Evolutionary conservation across 768 basidiomycete species (phyloP), one percentile per base, ranked within the genome.

Genomic region (Floccularia luteovirens): DNA sequence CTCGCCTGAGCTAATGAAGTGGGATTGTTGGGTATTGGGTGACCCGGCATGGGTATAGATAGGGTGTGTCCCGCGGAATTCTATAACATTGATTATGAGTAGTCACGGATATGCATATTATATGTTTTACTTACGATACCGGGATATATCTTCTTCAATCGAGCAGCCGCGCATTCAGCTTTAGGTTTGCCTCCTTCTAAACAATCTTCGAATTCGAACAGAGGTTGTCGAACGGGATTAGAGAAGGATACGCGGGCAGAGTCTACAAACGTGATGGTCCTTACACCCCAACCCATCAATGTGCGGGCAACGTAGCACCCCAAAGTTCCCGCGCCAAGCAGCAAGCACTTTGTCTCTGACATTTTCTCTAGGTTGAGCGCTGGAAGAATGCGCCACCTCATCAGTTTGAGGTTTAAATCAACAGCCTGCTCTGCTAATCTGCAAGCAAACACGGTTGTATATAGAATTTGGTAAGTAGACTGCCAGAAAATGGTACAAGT

Each of bases 301-400:
- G 82, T 82, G 21, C 94, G 69, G 1, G 92, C 80, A 22, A 98
- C 94, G 53, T 98, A 98, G 57, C 96, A 99, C 0, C 96, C 94
- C 7, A 99, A 69, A 0, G 96, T 99, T 1, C 96, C 96, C 0
- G 94, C 93, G 2, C 96, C 96, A 1, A 99, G 77, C 0, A 98
- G 66, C 0, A 99, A 64, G 56, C 90, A 94, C 43, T 65, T 74
- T 2, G 92, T 90, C 0, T 59, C 54, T 1, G 89, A 79, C 16
- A 99, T 75, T 61, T 82, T 89, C 39, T 96, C 93, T 10, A 98
- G 72, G 47, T 98, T 76, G 36, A 99, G 77, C 1, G 75, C 64
- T 11, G 96, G 96, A 14, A 98, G 67, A 48, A 98, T 91, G 14
- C 94, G 76, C 94, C 94, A 98, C 14, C 90, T 77, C 94, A 99